Evolutionary conservation across 2,329 filamentous ascomycete species (phyloP).

Genomic region (Lachnellula subtilissima): DNA sequence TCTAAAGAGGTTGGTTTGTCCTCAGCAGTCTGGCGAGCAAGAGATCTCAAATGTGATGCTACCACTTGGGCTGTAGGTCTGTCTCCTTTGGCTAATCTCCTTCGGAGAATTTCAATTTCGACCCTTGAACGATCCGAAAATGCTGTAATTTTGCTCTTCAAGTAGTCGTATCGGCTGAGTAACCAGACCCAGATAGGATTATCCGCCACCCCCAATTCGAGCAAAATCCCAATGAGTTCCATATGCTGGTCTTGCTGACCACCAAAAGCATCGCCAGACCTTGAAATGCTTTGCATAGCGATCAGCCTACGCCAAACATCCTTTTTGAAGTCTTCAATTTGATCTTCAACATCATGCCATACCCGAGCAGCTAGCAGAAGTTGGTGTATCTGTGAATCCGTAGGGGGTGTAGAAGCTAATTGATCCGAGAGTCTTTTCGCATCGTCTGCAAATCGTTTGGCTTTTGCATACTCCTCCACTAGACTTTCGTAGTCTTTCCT

Average conservation of each 20-base stretch:
- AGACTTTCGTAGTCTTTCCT: constrained; percentile 85
- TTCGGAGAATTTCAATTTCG: constrained; percentile 85
- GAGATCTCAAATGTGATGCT: constrained; percentile 70
- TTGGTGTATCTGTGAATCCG: constrained; percentile 77
- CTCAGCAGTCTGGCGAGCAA: constrained; percentile 62
- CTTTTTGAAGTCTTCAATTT: constrained; percentile 80
- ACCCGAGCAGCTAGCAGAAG: constrained; percentile 85
- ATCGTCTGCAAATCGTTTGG: constrained; percentile 76
- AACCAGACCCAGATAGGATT: constrained; percentile 98
- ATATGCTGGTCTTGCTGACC: constrained; percentile 74
- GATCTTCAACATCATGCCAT: constrained; percentile 90
- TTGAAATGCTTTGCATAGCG: constrained; percentile 55
- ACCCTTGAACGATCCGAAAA: constrained; percentile 82
- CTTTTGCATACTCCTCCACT: constrained; percentile 79
- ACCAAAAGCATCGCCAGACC: constrained; percentile 13
- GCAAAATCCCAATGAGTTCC: constrained; percentile 79
- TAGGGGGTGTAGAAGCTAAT: constrained; percentile 53
- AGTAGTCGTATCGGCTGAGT: constrained; percentile 78
- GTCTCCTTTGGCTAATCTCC: constrained; percentile 70
- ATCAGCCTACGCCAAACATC: constrained; percentile 82
- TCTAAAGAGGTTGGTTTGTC: constrained; percentile 65
- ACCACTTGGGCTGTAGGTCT: constrained; percentile 65
- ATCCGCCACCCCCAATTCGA: constrained; percentile 93
- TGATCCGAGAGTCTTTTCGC: constrained; percentile 63
- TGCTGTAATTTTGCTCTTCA: constrained; percentile 78